Evolutionary conservation across 352 stramenopile genomes (phyloP), one percentile per base, ranked within the genome.

Genomic region (Phytophthora sojae): DNA sequence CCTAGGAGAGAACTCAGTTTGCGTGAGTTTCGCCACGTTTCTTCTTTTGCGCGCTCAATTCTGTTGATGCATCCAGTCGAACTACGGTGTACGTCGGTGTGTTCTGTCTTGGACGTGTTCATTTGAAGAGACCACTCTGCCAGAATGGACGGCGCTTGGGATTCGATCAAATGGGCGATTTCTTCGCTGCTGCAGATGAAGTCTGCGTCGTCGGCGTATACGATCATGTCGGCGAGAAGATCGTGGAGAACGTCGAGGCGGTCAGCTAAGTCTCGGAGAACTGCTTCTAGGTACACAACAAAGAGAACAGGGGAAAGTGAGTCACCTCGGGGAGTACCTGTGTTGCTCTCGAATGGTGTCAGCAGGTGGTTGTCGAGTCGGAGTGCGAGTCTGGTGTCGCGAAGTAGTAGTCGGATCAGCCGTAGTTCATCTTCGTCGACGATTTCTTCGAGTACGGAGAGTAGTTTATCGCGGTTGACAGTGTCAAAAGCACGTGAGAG

Each of bases 291-390:
- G 5, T 61, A 64, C 30, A 55, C 35, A 71, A 57, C 54, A 56
- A 58, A 70, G 55, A 64, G 25, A 64, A 71, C 56, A 35, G 49
- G 63, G 0, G 55, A 64, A 2, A 71, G 12, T 61, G 63, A 69
- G 47, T 61, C 49, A 19, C 56, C 55, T 65, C 65, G 56, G 0
- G 54, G 45, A 7, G 45, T 70, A 39, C 62, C 55, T 63, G 45
- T 69, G 35, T 58, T 63, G 21, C 52, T 69, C 32, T 63, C 45
- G 12, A 67, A 64, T 14, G 55, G 63, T 14, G 63, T 61, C 19
- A 59, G 51, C n/a, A 62, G 14, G 4, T 7, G 7, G 12, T 53
- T 56, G 61, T 21, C 17, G 19, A 30, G 15, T 49, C 55, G 25
- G 15, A 54, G 55, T 5, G 63, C 54, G 4, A 60, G 47, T 3